Base-by-base conservation (phyloP, 2,329 filamentous ascomycete genomes). In the Pseudofabraea citricarpa region DNA sequence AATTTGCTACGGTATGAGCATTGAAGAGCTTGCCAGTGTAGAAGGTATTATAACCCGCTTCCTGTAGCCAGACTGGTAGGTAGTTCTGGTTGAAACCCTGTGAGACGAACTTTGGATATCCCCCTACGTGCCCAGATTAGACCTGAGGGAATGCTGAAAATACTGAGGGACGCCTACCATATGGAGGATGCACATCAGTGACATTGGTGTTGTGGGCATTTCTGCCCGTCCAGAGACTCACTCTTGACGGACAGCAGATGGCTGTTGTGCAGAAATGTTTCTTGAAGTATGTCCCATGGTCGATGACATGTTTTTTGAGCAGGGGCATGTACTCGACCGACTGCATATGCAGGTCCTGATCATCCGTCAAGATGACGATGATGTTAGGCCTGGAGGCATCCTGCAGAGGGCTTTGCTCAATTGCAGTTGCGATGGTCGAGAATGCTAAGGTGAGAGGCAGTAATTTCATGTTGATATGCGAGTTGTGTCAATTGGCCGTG, bases 11-110 rank as follows among this genome's bases (percentile, higher is more conserved):
- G 0, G 67, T 75, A 40, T 86, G 81, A 0, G 73, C 69, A 51
- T 88, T 88, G 64, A 84, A 83, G 75, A 4, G 68, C 65, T 89
- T 88, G n/a, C 81, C 85, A 0, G 77, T 78, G 53, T 87, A 88
- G 55, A 85, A 87, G 0, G 83, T 87, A 50, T 78, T 76, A 56
- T 87, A 87, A 0, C 82, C 83, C 0, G 75, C 77, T 4, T 74
- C 60, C 51, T 86, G 80, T n/a, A 89, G 63, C 83, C 84, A 88
- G 0, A 87, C 59, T 0, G 83, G 84, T 0, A 88, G 70, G 47
- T 83, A 87, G 26, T 82, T 74, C 1, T 81, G 72, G 45, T 87
- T 85, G 47, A 79, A 71, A 1, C 83, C 83, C 41, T 83, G 70
- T 3, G 66, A 65, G 12, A 87, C 64, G 44, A 87, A 84, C 53